Evolutionary conservation across 768 basidiomycete genomes (phyloP), one percentile per base, ranked within the genome.

Genomic region (Chiua virens): DNA sequence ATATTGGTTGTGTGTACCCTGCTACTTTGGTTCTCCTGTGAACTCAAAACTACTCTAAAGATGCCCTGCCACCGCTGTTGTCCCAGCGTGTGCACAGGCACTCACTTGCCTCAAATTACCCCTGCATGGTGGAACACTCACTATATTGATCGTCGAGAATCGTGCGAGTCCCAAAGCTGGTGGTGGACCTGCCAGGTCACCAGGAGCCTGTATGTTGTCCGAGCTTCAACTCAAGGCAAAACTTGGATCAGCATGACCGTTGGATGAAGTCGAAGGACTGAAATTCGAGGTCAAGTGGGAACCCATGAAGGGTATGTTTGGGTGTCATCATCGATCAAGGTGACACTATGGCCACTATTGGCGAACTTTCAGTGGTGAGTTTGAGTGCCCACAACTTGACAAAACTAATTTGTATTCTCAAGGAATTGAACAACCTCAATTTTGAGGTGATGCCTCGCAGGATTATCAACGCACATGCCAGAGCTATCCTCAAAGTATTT

Each of bases 1-100:
- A 17, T 98, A 98, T 64, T 98, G 95, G 95, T 73, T 88, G 92
- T 93, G 63, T 58, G 82, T 53, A 1, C 51, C 70, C 66, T 4
- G 20, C 28, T 14, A 32, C 52, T 41, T 37, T 43, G 42, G 14
- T 40, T 8, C 25, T 20, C n/a, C n/a, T n/a, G 8, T 4, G 5
- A 47, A 21, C 51, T 53, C 40, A 60, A 34, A 23, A 34, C 23
- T 23, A 43, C 47, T 41, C 10, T 49, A 34, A 55, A 75, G 75
- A 42, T 80, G 79, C 18, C 71, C 75, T 40, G 65, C 71, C 42
- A 57, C 70, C 13, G 62, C 71, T 35, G 39, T 53, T 7, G 49
- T 60, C 7, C 57, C 64, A 18, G 69, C 67, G 17, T 68, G 69
- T 2, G 60, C 67, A 39, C 70, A 60, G 14, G 63, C 57, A 15